Evolutionary conservation across 2,329 filamentous ascomycete species (phyloP).

Genomic region (Aspergillus arachidicola): DNA sequence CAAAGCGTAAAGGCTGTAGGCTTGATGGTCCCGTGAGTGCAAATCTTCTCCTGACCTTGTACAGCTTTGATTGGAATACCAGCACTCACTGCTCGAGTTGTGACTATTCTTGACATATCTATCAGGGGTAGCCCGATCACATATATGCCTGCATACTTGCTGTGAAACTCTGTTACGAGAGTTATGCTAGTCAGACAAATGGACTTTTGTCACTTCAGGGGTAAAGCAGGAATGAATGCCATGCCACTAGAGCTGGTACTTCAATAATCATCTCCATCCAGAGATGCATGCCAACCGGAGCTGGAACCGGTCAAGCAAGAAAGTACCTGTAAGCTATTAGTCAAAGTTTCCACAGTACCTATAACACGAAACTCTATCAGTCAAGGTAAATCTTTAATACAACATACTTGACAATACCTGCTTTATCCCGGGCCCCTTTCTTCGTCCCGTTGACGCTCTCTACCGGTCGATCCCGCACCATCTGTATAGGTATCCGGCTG

Average conservation of each 20-base stretch:
- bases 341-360: not conserved
- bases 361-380: not conserved
- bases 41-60: too few species aligned
- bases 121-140: too few species aligned
- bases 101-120: too few species aligned
- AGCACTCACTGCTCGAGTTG: too few species aligned
- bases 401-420: not conserved
- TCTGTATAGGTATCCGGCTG: not conserved
- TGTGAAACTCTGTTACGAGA: too few species aligned
- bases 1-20: not conserved
- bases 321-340: not conserved
- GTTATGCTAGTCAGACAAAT: not conserved
- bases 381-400: not conserved
- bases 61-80: too few species aligned
- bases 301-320: not conserved
- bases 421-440: not conserved
- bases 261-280: not conserved
- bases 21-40: not conserved
- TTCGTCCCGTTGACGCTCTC: not conserved
- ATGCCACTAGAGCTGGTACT: not conserved
- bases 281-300: not conserved
- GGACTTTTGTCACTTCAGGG: not conserved
- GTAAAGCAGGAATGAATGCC: not conserved
- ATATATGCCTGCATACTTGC: too few species aligned
- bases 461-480: not conserved